Evolutionary conservation across 441 rosid genomes (phyloP).

Genomic region (Theobroma grandiflorum): DNA sequence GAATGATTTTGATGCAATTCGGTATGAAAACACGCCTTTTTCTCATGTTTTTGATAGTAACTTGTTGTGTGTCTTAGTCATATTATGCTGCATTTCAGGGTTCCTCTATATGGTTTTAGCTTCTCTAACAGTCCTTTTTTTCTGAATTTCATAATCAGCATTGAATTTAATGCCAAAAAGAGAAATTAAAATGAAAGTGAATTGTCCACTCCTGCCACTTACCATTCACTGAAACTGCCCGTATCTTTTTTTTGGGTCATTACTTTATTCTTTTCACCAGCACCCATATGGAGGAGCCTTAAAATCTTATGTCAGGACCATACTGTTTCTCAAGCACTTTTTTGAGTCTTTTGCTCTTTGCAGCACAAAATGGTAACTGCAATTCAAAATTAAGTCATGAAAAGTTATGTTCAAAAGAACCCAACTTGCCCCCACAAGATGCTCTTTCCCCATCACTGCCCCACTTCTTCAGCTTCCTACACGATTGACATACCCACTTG

Average conservation of each 20-base stretch:
- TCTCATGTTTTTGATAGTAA: not conserved
- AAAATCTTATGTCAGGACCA: not conserved
- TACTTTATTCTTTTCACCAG: slow-evolving; percentile 15
- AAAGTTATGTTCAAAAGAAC: not conserved
- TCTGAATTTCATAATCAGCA: not conserved
- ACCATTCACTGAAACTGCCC: not conserved
- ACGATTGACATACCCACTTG: not conserved
- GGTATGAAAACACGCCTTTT: not conserved
- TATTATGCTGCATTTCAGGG: not conserved
- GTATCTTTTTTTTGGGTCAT: not conserved
- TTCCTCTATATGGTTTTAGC: not conserved
- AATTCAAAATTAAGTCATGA: not conserved
- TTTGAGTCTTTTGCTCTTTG: slow-evolving; percentile 5
- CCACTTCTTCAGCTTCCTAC: slow-evolving; percentile 7
- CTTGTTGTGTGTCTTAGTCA: not conserved
- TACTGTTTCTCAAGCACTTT: not conserved
- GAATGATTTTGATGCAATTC: not conserved
- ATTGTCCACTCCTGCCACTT: not conserved
- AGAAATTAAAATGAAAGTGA: not conserved
- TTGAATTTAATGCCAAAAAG: not conserved
- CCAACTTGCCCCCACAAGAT: not conserved
- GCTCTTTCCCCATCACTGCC: not conserved
- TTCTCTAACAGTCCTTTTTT: not conserved
- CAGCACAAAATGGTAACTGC: not conserved
- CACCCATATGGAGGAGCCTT: slow-evolving; percentile 20